A percentile compares a stretch with the other conserved stretches of the same genome.
Evolutionary conservation across 2,329 filamentous ascomycete species (phyloP).

Genomic region (Colletotrichum horii): DNA sequence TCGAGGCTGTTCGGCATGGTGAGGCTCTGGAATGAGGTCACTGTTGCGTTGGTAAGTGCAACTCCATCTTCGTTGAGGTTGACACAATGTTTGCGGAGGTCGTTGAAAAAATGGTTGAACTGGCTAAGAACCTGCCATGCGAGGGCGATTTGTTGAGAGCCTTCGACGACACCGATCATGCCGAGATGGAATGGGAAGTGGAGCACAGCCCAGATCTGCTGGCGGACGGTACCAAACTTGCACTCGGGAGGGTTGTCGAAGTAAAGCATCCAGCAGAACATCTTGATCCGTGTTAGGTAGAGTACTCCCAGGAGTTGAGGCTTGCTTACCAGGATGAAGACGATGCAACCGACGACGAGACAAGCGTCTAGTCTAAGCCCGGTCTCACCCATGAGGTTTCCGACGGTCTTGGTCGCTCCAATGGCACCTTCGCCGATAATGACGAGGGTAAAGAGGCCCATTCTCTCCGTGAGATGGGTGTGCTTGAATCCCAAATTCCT

Average conservation of each 20-base stretch:
- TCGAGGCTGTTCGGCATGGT: slow-evolving; percentile 9
- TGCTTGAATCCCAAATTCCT: slow-evolving; percentile 59
- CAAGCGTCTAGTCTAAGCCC: slow-evolving; percentile 1
- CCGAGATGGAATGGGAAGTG: slow-evolving; percentile 63
- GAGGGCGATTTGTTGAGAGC: slow-evolving; percentile 48
- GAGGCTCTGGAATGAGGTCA: neutral
- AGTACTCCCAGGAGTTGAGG: fast-evolving
- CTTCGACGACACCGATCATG: slow-evolving; percentile 62
- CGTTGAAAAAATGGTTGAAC: neutral
- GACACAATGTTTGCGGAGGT: neutral
- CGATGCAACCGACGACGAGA: slow-evolving; percentile 4
- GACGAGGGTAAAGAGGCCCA: slow-evolving; percentile 63
- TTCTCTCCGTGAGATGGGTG: slow-evolving; percentile 62
- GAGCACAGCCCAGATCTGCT: slow-evolving; percentile 55
- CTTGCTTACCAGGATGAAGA: slow-evolving; percentile 19
- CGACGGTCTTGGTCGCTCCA: slow-evolving; percentile 51
- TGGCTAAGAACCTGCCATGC: slow-evolving; percentile 14
- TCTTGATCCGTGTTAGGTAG: neutral
- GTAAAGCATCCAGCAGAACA: slow-evolving; percentile 59
- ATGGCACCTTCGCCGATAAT: slow-evolving; percentile 65
- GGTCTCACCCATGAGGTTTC: slow-evolving; percentile 19
- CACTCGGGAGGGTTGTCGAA: slow-evolving; percentile 59
- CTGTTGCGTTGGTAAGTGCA: neutral
- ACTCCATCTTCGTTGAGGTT: slow-evolving; percentile 2
- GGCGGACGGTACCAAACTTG: slow-evolving; percentile 54